phyloP scores from a whole-genome alignment of 1,139 yeast species.

The Debaryomyces fabryi region DNA sequence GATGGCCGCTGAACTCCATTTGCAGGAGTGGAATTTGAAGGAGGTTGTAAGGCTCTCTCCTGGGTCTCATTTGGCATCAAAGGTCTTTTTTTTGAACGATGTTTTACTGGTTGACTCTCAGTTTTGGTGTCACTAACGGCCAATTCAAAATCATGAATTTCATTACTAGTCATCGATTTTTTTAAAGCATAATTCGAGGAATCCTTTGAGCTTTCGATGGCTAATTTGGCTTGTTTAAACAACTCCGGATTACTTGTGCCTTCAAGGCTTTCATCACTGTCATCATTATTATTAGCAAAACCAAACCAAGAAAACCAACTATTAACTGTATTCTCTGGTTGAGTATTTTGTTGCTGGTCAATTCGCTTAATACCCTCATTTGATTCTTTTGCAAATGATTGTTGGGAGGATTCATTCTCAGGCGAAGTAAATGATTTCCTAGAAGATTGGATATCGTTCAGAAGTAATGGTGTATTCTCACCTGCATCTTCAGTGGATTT shows the following conservation, averaged over 20 bases:
- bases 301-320: slow-evolving; percentile 31
- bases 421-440: neutral
- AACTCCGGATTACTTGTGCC: slow-evolving; percentile 27
- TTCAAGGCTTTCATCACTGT: slow-evolving; percentile 20
- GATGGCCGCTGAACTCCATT: neutral
- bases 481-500: neutral
- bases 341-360: neutral
- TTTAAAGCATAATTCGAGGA: slow-evolving; percentile 40
- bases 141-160: slow-evolving; percentile 32
- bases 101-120: slow-evolving; percentile 42
- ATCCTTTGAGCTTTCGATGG: slow-evolving; percentile 39
- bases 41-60: slow-evolving; percentile 20
- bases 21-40: neutral
- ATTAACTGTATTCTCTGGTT: neutral
- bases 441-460: neutral
- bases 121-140: slow-evolving; percentile 46
- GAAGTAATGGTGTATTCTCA: slow-evolving; percentile 1
- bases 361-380: neutral
- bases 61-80: slow-evolving; percentile 40
- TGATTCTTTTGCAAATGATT: neutral
- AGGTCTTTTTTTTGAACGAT: slow-evolving; percentile 37
- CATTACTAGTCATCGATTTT: slow-evolving; percentile 19
- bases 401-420: neutral
- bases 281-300: slow-evolving; percentile 18
- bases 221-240: slow-evolving; percentile 37